Conservation (phyloP, 1,284 basidiomycete genomes). For the Puccinia coronata region DNA sequence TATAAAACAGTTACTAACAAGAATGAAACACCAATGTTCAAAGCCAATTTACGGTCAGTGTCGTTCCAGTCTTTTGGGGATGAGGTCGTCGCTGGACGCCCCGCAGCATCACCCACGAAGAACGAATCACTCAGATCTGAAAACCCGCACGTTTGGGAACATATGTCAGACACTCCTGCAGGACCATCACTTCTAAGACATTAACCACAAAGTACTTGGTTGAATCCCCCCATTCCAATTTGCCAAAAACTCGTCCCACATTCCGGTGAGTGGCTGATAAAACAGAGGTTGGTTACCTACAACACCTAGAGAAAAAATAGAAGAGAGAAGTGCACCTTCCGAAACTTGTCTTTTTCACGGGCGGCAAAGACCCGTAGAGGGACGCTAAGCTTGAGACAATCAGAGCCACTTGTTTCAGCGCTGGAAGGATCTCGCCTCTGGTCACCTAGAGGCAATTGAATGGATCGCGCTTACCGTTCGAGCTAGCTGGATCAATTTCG, state of each 20-base stretch:
- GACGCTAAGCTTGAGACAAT: conserved; percentile 65
- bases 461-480: conserved; percentile 64
- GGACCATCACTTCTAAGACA: background rate
- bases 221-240: conserved; percentile 41
- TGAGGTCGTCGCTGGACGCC: conserved; percentile 62
- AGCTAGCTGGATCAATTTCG: conserved; percentile 72
- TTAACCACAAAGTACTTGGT: conserved; percentile 13
- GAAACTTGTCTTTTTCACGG: conserved; percentile 70
- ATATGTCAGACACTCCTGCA: background rate
- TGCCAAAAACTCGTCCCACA: conserved; percentile 66
- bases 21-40: conserved; percentile 21
- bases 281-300: background rate
- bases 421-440: conserved; percentile 4
- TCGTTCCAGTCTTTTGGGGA: conserved; percentile 67
- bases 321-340: conserved; percentile 63
- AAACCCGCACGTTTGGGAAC: background rate
- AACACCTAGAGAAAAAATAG: background rate
- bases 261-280: conserved; percentile 71
- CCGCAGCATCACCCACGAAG: conserved; percentile 89
- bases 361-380: conserved; percentile 82
- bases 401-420: background rate
- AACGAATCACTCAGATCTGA: conserved; percentile 62
- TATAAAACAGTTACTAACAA: background rate
- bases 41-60: conserved; percentile 64
- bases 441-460: background rate